These are phyloP conservation scores for Pouteria glomerata DNA, from an alignment of 148 eudicot genomes.

Conservation along the genomic window DNA sequence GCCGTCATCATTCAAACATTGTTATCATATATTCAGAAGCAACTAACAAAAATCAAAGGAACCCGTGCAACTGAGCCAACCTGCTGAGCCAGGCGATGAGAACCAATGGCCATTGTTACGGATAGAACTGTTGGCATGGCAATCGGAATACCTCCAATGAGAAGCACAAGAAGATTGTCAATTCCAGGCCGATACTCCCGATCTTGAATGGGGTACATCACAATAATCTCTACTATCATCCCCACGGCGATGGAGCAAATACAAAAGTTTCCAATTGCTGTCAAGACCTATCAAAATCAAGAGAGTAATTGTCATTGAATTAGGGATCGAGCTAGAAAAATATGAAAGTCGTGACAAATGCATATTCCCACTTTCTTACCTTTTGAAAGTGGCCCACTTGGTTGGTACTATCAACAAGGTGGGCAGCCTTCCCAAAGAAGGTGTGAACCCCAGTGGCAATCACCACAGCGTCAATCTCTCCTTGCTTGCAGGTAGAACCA, in stretches of 20 bases:
- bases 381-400: conserved; percentile 98
- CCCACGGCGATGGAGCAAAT: conserved; percentile 97
- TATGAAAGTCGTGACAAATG: background rate
- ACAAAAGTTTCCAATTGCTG: conserved; percentile 96
- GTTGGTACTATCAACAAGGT: conserved; percentile 88
- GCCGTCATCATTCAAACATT: conserved; percentile 1
- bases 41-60: background rate
- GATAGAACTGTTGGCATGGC: conserved; percentile 99
- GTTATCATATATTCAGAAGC: background rate
- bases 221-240: conserved; percentile 86
- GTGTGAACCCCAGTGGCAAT: conserved; percentile 99
- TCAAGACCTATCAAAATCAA: conserved; percentile 59
- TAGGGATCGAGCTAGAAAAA: background rate
- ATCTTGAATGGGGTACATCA: conserved; percentile 95
- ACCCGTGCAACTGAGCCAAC: conserved; percentile 29
- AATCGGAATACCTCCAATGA: conserved; percentile 98
- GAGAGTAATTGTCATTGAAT: background rate
- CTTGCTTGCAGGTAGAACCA: conserved; percentile 98
- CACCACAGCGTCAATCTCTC: conserved; percentile 93
- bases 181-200: conserved; percentile 93
- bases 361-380: conserved; percentile 33
- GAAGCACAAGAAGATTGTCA: conserved; percentile 95
- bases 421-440: conserved; percentile 98
- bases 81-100: conserved; percentile 97
- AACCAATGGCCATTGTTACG: conserved; percentile 98